Conservation (phyloP, 345 rosid species). For the Erucastrum elatum region DNA sequence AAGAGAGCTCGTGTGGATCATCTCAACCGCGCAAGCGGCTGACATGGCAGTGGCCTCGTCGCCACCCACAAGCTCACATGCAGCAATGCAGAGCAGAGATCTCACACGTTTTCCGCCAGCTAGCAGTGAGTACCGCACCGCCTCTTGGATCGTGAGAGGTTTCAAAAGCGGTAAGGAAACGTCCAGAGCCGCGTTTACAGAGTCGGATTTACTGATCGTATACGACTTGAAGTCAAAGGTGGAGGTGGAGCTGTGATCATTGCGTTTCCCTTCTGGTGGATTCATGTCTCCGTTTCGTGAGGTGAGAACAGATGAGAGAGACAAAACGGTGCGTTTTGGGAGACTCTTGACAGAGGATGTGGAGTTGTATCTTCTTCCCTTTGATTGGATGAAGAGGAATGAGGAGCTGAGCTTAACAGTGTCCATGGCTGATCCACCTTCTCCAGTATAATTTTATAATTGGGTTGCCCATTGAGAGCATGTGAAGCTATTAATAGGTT, state of each 20-base stretch:
- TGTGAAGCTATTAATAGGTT: constrained; percentile 8
- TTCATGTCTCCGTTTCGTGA: constrained; percentile 47
- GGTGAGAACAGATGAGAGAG: constrained; percentile 47
- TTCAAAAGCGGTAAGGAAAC: constrained; percentile 53
- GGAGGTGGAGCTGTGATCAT: background rate
- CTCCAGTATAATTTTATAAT: background rate
- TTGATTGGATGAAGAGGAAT: constrained; percentile 5
- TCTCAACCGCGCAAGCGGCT: constrained; percentile 83
- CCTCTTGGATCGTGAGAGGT: constrained; percentile 72
- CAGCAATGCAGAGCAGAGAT: constrained; percentile 76
- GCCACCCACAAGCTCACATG: constrained; percentile 81
- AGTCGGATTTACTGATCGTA: constrained; percentile 58
- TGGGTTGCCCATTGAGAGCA: background rate
- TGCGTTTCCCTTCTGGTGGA: constrained; percentile 37
- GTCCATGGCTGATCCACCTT: constrained; percentile 18
- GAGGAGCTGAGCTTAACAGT: constrained; percentile 9
- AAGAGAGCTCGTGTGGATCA: constrained; percentile 88
- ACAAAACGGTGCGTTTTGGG: constrained; percentile 25
- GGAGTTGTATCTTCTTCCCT: constrained; percentile 41
- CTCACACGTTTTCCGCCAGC: constrained; percentile 88
- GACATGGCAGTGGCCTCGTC: constrained; percentile 69
- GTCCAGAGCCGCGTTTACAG: constrained; percentile 63
- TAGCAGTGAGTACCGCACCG: constrained; percentile 83
- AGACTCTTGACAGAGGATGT: constrained; percentile 10
- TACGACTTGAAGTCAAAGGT: constrained; percentile 70